Evolutionary conservation across 1,284 basidiomycete genomes (phyloP), one percentile per base, ranked within the genome.

Genomic region (Singerocomus inundabilis): DNA sequence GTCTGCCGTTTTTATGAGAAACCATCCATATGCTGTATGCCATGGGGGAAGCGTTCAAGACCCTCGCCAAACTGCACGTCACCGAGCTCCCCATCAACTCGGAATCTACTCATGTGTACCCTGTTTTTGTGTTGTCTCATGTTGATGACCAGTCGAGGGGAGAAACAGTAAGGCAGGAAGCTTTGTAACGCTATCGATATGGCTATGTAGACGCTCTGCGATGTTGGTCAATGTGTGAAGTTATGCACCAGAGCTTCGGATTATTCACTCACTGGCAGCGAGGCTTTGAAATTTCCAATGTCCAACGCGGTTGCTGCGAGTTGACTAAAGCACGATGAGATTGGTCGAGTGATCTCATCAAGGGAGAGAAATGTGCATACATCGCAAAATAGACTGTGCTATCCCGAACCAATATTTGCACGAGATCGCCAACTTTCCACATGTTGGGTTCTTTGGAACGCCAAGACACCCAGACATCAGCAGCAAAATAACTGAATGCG

Each of bases 81-180:
- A 16, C 24, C 9, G 11, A 52, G 31, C 5, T 34, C 44, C 24
- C 15, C 43, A 3, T 43, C 37, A 21, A 21, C 21, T 21, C 2
- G 21, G 11, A 47, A 13, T 13, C n/a, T 28, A 11, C 46, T 59
- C 50, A 43, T 45, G 18, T 49, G 46, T 2, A 46, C 53, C 44
- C 44, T 56, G 18, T 54, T 56, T 25, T 47, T 16, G 9, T 48
- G 24, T 26, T 53, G 7, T 34, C 33, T 59, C 15, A 60, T 15
- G 29, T 60, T 60, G 39, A 60, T 40, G 38, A 60, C 49, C 16
- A 62, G 34, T 5, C 58, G 48, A 38, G 59, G 59, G 4, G 57
- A 46, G 6, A 60, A 57, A 24, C 51, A 62, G 32, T 25, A 59
- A 6, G 44, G 46, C 37, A 60, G 48, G 34, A 62, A 60, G 18